These are phyloP conservation scores for Stellera chamaejasme DNA, from an alignment of 345 rosid species.

Conservation along the genomic window DNA sequence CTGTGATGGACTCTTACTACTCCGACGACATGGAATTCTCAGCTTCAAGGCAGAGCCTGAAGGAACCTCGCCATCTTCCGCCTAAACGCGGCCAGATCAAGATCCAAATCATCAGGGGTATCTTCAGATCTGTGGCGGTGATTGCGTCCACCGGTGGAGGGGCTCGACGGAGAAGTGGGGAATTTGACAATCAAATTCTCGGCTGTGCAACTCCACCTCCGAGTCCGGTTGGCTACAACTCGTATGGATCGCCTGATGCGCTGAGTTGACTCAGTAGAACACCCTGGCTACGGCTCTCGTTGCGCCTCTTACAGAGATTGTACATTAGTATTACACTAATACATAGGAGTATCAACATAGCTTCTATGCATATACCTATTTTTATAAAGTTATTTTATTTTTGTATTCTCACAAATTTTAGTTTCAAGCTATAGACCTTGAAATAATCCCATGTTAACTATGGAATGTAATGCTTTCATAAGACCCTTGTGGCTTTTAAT, in stretches of 20 bases:
- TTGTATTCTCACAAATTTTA: no score
- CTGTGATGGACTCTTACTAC: no score
- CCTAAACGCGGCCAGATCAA: conserved; percentile 1
- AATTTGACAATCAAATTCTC: neutral
- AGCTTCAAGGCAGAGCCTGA: neutral
- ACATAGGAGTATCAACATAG: no score
- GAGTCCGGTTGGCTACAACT: neutral
- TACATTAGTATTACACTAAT: no score
- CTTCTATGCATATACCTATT: no score
- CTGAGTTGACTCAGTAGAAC: neutral
- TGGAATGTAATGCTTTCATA: no score
- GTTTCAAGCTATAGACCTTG: no score
- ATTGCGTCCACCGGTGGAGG: neutral
- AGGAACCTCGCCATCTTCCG: neutral
- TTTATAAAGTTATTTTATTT: no score
- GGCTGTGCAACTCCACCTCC: neutral
- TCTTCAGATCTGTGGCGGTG: neutral
- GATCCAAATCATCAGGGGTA: neutral
- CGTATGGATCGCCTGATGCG: neutral
- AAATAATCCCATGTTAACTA: no score
- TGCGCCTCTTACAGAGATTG: no score
- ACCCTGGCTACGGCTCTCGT: neutral
- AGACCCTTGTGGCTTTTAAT: no score
- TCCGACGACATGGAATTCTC: no score
- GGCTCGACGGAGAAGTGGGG: neutral